Percentiles rank a stretch among this genome's conserved stretches.
Conservation (phyloP, 768 basidiomycete species). For the Suillus occidentalis region DNA sequence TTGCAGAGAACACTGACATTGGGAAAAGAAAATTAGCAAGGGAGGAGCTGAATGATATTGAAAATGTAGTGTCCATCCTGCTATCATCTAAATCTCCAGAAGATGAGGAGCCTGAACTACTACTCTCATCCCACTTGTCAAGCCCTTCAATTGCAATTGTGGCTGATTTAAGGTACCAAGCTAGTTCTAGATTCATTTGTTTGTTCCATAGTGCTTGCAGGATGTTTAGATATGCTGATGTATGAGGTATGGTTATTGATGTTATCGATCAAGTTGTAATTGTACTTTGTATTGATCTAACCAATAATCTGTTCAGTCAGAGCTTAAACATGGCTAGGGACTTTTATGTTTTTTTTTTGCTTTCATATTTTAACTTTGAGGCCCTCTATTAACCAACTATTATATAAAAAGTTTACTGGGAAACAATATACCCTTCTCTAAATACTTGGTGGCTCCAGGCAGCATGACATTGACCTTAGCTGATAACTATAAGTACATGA, state of each 20-base stretch:
- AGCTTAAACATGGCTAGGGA: no score
- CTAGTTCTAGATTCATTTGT: slow-evolving; percentile 4
- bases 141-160: not conserved
- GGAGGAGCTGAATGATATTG: not conserved
- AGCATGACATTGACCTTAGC: no score
- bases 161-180: not conserved
- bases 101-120: not conserved
- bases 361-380: no score
- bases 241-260: not conserved
- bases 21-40: not conserved
- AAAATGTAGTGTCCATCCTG: not conserved
- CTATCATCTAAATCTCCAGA: not conserved
- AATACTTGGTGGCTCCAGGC: no score
- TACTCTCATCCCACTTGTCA: not conserved
- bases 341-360: no score
- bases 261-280: not conserved
- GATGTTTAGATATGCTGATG: not conserved
- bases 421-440: no score
- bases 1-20: not conserved
- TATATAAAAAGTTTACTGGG: no score
- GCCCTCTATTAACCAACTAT: no score
- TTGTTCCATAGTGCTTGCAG: not conserved
- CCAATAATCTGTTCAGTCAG: not conserved
- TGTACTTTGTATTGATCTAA: not conserved
- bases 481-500: no score